Base-by-base conservation (phyloP, 2,329 filamentous ascomycete genomes). In the Lecanoromycetidae sp. region DNA sequence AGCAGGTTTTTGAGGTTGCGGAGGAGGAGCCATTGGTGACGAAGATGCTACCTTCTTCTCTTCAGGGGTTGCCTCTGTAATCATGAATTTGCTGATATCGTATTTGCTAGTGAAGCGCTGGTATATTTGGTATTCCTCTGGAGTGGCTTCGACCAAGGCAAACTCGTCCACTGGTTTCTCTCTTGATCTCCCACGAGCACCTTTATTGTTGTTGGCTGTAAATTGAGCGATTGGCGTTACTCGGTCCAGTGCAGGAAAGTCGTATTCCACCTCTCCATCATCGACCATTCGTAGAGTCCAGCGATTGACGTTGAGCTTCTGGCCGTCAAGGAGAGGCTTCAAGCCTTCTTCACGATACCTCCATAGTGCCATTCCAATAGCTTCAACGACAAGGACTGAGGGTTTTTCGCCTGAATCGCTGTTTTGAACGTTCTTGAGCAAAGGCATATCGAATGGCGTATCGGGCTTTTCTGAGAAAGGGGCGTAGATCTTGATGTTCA, bases 241-340 rank as follows among this genome's bases (percentile, higher is more conserved):
- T 27, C 77, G 68, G 8, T 67, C 70, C 26, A 82, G 61, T 1
- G 77, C 69, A 5, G 77, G 77, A 52, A 82, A 82, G 56, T 82
- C 78, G 56, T 75, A 77, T 50, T 82, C 78, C 2, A 82, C 74
- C 56, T 82, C 78, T 5, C 75, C 78, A 55, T 81, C 78, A 54
- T 82, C 78, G 7, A 80, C 76, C 72, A 82, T 80, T n/a, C 78
- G 70, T 44, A 82, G 61, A 22, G 76, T 74, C 78, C 78, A 82
- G 49, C 70, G 67, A 54, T 81, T 80, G 49, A 80, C 73, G 46
- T 74, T 77, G 45, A 72, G 61, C 52, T 77, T 75, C 22, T 68
- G 66, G 2, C 62, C 62, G 5, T 68, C 63, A 8, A 81, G 63
- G 1, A 68, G 53, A 7, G 77, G 77, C 48, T 77, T 67, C 9